Conservation (phyloP, 2,329 filamentous ascomycete genomes). For the Fusarium piperis region DNA sequence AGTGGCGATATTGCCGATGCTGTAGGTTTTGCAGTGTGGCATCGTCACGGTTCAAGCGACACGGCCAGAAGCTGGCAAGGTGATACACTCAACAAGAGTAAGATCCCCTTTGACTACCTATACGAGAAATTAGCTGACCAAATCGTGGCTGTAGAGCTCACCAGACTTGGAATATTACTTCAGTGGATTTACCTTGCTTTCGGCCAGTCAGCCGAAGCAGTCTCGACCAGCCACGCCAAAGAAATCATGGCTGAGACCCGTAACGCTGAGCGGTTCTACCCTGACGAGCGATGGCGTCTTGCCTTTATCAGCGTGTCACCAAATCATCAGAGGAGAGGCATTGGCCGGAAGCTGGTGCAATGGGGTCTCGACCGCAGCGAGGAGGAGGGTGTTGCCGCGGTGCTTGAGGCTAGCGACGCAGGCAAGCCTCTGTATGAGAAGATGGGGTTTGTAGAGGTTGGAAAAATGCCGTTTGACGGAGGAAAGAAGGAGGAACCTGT, state of each 20-base stretch:
- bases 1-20: background rate
- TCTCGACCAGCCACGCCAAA: background rate
- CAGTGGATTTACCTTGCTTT: background rate
- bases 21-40: conserved; percentile 21
- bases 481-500: background rate
- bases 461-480: background rate
- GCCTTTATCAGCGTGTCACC: conserved; percentile 14
- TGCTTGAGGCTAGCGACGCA: conserved; percentile 9
- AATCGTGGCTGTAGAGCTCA: background rate
- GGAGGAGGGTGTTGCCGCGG: conserved; percentile 11
- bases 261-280: background rate
- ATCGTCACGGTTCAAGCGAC: conserved; percentile 20
- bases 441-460: conserved; percentile 11
- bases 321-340: conserved; percentile 16
- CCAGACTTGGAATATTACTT: background rate
- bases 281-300: conserved; percentile 17
- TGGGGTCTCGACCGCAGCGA: conserved; percentile 26
- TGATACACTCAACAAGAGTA: conserved; percentile 24
- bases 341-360: conserved; percentile 12
- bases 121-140: background rate
- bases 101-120: background rate
- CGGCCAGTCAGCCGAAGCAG: background rate
- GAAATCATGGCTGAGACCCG: background rate
- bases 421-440: conserved; percentile 14
- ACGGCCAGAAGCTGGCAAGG: conserved; percentile 24